Base-by-base conservation (phyloP, 352 stramenopile genomes). In the Pilasporangium apinafurcum region DNA sequence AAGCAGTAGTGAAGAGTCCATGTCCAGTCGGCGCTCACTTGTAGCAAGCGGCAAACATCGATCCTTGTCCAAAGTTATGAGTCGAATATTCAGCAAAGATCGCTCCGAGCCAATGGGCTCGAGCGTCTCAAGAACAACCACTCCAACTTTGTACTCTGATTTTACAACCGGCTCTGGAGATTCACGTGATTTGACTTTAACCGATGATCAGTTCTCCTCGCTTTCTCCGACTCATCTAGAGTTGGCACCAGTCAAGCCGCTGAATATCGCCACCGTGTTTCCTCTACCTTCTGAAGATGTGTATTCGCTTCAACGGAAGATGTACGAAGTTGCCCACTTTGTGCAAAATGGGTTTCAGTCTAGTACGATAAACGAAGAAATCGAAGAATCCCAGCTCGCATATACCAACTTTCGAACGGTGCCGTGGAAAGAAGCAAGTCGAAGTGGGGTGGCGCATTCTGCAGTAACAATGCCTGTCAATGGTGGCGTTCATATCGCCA, bases 211-310 rank as follows among this genome's bases (percentile, higher is more conserved):
- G 20, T 49, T 65, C 21, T 68, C 61, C 1, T 41, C 53, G 34
- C 60, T 75, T 8, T 52, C 48, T 28, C n/a, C n/a, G n/a, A n/a
- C n/a, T n/a, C n/a, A n/a, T n/a, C 34, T 68, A n/a, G 75, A 85
- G 14, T 30, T 87, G 20, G 51, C 71, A 0, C 69, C 72, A 0
- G 62, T 88, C 13, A 70, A 86, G 5, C 74, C 78, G 5, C 51
- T 73, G 16, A 78, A 65, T 20, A 85, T 90, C 37, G 78, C 74
- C 4, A 85, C 76, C 0, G 68, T 90, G 5, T 90, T 90, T 41
- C 78, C 77, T 16, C 28, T 90, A 16, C 77, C 77, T 14, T 83
- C 71, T 1, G 72, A 84, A 39, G 77, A 90, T 34, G 65, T 82
- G 2, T 86, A 83, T 18, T 71, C 69, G 2, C 46, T 80, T 14